Base-by-base conservation (phyloP, 1,284 basidiomycete species). In the Pyrrhoderma lamaoense region DNA sequence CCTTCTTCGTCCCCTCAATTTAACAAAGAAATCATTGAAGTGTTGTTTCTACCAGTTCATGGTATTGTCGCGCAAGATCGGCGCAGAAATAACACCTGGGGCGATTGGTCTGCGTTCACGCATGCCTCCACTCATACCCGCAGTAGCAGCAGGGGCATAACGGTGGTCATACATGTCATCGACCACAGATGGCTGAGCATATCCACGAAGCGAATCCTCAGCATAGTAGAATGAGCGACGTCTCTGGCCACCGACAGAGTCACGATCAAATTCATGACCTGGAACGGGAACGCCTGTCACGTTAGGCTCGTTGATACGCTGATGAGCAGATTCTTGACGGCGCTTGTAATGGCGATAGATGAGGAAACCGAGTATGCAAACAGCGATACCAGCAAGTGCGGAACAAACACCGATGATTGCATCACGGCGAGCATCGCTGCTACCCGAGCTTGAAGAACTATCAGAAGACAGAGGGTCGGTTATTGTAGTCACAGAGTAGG, bases 401-500 rank as follows among this genome's bases (percentile, higher is more conserved):
- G 73, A 79, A 56, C 88, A 84, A 8, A 90, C 85, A 31, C 87
- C 88, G 53, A 90, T 88, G 61, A 90, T 88, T 5, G 84, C 85
- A 57, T 89, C 78, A 61, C 82, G 76, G 5, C 87, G 71, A 13
- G 75, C 69, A 42, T 68, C 68, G 38, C 57, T 61, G 9, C 60
- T 57, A 16, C 47, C 45, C 9, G 51, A 46, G 22, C 57, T 56
- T 8, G 60, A 56, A 16, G 57, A 56, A 14, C 58, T 57, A 13
- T 59, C 49, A 3, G 53, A 58, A 3, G 59, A 35, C 42, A 65
- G 56, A 1, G 74, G 69, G 54, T 70, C 63, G 0, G 68, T 37
- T 7, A 79, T 69, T 2, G 77, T 71, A 48, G 70, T 63, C 51
- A 89, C 59, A 22, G 71, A 65, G 64, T 79, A 82, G 8, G 77